Base-by-base conservation (phyloP, 192 early-diverging fungal species). In the Diversispora epigaea region DNA sequence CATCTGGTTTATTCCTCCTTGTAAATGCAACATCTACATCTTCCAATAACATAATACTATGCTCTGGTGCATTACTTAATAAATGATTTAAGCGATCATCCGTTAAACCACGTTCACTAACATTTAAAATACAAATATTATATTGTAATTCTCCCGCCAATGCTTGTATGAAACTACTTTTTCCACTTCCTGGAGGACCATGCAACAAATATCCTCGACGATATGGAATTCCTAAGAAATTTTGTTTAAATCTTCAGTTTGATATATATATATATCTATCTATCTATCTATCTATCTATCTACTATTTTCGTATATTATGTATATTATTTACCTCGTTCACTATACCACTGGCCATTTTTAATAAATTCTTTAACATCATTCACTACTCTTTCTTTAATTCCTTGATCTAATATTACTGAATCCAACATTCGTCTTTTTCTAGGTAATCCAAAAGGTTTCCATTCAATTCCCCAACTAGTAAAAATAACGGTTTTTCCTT, bases 401-500 rank as follows among this genome's bases (percentile, higher is more conserved):
- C 88, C 89, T 25, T 82, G 76, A 61, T 92, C 90, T 77, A 97
- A 77, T 60, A 91, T 92, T 7, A 91, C 94, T 47, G 89, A 92
- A 40, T 86, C 80, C 40, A 95, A 74, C 50, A 89, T 77, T 63
- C 93, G 79, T n/a, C 88, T 78, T 80, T 90, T 91, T 52, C 97
- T 84, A 10, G 97, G 97, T 74, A 93, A 84, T 4, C 97, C 97
- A 85, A 99, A 98, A 3, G 94, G 94, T 68, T 95, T 84, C 97
- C 97, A 99, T 74, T 99, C 97, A 6, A 94, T 91, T 0, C 97
- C 97, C 84, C 90, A 97, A 50, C 90, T 92, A 2, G 95, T 96
- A 82, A 96, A 98, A 55, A 99, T 87, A 40, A 99, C 97, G 3
- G 94, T 98, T 71, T 96, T 96, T 21, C 97, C 97, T 68, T 95